Conservation (phyloP, 768 basidiomycete genomes). For the Boletus subparvulus region DNA sequence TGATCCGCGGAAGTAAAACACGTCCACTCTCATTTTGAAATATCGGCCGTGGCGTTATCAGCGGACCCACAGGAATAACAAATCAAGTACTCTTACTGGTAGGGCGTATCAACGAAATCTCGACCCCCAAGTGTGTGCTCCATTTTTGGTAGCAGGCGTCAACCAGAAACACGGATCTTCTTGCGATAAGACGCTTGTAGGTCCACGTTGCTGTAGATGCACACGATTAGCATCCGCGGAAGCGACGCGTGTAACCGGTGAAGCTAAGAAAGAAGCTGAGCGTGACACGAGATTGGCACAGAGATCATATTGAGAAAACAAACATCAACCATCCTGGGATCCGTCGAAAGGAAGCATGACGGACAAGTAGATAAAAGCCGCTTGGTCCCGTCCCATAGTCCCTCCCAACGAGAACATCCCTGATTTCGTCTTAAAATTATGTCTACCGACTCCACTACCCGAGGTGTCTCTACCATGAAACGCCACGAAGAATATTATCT, state of each 20-base stretch:
- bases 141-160: neutral
- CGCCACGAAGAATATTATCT: slow-evolving; percentile 47
- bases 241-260: neutral
- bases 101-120: neutral
- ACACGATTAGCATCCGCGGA: neutral
- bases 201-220: slow-evolving; percentile 25
- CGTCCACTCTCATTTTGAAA: neutral
- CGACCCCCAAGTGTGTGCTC: neutral
- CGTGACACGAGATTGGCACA: slow-evolving; percentile 7
- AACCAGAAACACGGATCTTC: slow-evolving; percentile 10
- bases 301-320: slow-evolving; percentile 18
- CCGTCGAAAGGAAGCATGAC: slow-evolving; percentile 5
- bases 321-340: neutral
- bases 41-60: neutral
- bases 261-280: slow-evolving; percentile 2
- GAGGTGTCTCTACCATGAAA: slow-evolving; percentile 19
- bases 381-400: neutral
- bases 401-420: neutral
- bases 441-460: neutral
- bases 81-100: neutral
- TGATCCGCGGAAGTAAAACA: slow-evolving; percentile 14
- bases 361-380: slow-evolving; percentile 15
- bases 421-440: neutral
- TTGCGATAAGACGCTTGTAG: slow-evolving; percentile 18
- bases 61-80: neutral